Evolutionary conservation across 2,329 filamentous ascomycete genomes (phyloP), one percentile per base, ranked within the genome.

Genomic region (Ceratocystiopsis minuta): DNA sequence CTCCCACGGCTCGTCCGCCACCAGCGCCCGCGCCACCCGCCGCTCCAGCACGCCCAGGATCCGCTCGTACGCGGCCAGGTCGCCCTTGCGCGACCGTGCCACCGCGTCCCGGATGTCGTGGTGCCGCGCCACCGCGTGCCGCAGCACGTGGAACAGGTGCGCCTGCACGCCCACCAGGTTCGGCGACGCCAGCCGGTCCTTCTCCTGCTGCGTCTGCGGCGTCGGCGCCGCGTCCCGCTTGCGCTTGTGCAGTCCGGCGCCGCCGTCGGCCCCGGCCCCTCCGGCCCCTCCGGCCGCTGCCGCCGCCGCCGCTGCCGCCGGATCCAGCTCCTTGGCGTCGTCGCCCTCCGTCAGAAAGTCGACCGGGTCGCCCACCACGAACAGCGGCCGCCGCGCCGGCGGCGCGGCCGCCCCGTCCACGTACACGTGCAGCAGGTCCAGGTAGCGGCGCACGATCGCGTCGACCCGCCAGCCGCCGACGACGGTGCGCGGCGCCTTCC

Each of bases 121-220:
- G 59, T 95, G 82, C 47, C 68, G 71, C 2, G 77, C 67, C 32
- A 98, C 77, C 18, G 96, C 71, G 31, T 88, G 78, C 15, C 88
- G 74, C 17, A 96, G 70, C 20, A 98, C 71, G 57, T 93, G 82
- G 66, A 98, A 98, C 36, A 95, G 72, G 58, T 98, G 90, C 1
- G 85, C 76, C 58, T 96, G 87, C 68, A 95, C 83, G 32, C 77
- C 77, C 12, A 72, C 67, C 38, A 94, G 65, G 57, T 90, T 96
- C 4, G 63, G 72, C 54, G 58, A 61, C 37, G 48, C 40, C 2
- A 34, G 39, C 2, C 32, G 17, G 4, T 43, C 41, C 50, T 45
- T 57, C 51, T 41, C 42, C 13, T 20, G 33, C 5, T 11, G 20
- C 28, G 39, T 36, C 6, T 17, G n/a, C 33, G 17, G 12, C 9